Conservation (phyloP, 192 early-diverging fungal genomes). For the Coemansia sp. region DNA sequence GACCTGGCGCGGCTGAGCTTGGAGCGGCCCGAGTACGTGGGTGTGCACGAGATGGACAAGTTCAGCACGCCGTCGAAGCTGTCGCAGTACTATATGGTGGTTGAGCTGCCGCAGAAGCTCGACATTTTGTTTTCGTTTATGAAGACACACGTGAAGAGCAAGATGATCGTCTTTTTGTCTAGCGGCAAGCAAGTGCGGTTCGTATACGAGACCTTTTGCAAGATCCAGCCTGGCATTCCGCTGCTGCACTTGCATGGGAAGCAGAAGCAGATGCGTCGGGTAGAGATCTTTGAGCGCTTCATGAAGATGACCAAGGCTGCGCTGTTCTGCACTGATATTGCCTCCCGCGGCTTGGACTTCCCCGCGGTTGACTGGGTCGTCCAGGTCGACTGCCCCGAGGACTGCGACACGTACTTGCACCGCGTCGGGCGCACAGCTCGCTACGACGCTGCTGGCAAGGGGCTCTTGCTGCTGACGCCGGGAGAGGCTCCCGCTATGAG, state of each 20-base stretch:
- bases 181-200: constrained; percentile 97
- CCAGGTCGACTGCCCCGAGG: constrained; percentile 96
- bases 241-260: constrained; percentile 93
- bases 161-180: constrained; percentile 91
- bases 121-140: constrained; percentile 95
- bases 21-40: constrained; percentile 89
- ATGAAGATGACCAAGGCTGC: constrained; percentile 70
- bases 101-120: constrained; percentile 85
- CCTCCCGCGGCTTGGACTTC: constrained; percentile 95
- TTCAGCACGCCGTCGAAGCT: constrained; percentile 80
- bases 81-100: constrained; percentile 82
- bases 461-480: constrained; percentile 83
- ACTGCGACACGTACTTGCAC: constrained; percentile 96
- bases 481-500: constrained; percentile 86
- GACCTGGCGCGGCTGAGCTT: constrained; percentile 90
- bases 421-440: constrained; percentile 97
- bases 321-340: constrained; percentile 93
- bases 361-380: constrained; percentile 99
- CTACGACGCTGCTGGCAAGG: constrained; percentile 84
- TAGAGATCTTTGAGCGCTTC: constrained; percentile 93
- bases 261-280: constrained; percentile 92
- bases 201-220: constrained; percentile 93
- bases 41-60: constrained; percentile 84
- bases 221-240: constrained; percentile 89
- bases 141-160: constrained; percentile 84